phyloP scores from a whole-genome alignment of 495 filamentous ascomycete genomes.

The Amorphotheca resinae region DNA sequence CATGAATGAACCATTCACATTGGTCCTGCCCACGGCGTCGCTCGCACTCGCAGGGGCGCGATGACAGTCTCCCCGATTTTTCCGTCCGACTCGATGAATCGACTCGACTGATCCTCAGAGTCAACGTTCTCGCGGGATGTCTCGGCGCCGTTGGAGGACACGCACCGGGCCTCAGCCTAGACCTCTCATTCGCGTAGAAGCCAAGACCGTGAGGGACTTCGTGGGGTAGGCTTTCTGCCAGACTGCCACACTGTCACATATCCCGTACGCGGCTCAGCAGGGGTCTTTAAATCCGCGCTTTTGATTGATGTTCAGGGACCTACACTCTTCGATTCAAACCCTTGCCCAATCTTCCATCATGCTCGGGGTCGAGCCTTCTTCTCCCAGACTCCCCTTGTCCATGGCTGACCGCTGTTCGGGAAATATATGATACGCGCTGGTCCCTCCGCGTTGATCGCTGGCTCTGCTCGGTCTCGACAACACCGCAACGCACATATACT shows the following conservation, averaged over 20 bases:
- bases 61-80: too few relatives aligned
- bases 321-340: conserved; percentile 15
- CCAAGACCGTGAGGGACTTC: conserved; percentile 6
- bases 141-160: too few relatives aligned
- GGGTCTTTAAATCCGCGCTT: conserved; percentile 2
- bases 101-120: too few relatives aligned
- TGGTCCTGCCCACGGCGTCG: too few relatives aligned
- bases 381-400: conserved; percentile 14
- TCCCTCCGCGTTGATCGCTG: conserved; percentile 10
- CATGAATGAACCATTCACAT: too few relatives aligned
- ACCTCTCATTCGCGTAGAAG: conserved; percentile 14
- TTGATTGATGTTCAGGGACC: conserved; percentile 12
- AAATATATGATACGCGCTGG: conserved; percentile 20
- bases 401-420: conserved; percentile 13
- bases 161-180: background rate
- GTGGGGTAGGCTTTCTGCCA: conserved; percentile 9
- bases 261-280: conserved; percentile 20
- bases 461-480: too few relatives aligned
- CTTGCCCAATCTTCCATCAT: conserved; percentile 7
- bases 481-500: conserved; percentile 1
- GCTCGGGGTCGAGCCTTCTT: too few relatives aligned
- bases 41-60: too few relatives aligned
- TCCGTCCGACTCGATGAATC: too few relatives aligned
- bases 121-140: too few relatives aligned
- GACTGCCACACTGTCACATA: background rate